A percentile compares a stretch with the other conserved stretches of the same genome.
Evolutionary conservation across 2,329 filamentous ascomycete species (phyloP).

Genomic region (Xylariaceae sp.): DNA sequence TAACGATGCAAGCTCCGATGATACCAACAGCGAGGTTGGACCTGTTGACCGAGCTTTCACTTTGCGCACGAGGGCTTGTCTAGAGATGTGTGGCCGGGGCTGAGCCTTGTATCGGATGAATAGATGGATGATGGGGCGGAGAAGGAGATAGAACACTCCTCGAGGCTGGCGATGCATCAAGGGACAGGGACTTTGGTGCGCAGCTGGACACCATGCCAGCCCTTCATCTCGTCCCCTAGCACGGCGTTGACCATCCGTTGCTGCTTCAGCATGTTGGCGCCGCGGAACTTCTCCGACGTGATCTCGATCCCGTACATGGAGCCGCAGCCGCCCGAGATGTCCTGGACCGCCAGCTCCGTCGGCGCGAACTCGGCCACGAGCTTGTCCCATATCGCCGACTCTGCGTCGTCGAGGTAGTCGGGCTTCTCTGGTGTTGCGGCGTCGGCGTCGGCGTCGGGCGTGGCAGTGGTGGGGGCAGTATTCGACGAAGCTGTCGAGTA

Average conservation of each 20-base stretch:
- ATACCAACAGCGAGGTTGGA: too few species aligned
- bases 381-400: slow-evolving; percentile 53
- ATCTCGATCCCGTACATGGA: slow-evolving; percentile 85
- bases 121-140: too few species aligned
- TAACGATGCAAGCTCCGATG: too few species aligned
- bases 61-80: too few species aligned
- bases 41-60: too few species aligned
- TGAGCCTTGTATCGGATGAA: too few species aligned
- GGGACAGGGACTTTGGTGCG: slow-evolving; percentile 58
- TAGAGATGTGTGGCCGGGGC: too few species aligned
- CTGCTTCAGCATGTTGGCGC: slow-evolving; percentile 69
- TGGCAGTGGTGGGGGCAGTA: slow-evolving; percentile 23
- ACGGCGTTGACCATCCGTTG: slow-evolving; percentile 74
- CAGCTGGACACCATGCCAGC: slow-evolving; percentile 79
- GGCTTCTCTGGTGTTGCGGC: slow-evolving; percentile 36
- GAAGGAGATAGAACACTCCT: too few species aligned
- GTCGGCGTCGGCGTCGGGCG: slow-evolving; percentile 7
- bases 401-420: slow-evolving; percentile 48
- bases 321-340: slow-evolving; percentile 78
- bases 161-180: too few species aligned
- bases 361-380: slow-evolving; percentile 46
- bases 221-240: slow-evolving; percentile 68
- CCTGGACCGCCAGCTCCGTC: slow-evolving; percentile 59
- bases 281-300: slow-evolving; percentile 64
- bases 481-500: slow-evolving; percentile 26